Conservation (phyloP, 768 basidiomycete genomes). For the Pilatotrama ljubarskyi region DNA sequence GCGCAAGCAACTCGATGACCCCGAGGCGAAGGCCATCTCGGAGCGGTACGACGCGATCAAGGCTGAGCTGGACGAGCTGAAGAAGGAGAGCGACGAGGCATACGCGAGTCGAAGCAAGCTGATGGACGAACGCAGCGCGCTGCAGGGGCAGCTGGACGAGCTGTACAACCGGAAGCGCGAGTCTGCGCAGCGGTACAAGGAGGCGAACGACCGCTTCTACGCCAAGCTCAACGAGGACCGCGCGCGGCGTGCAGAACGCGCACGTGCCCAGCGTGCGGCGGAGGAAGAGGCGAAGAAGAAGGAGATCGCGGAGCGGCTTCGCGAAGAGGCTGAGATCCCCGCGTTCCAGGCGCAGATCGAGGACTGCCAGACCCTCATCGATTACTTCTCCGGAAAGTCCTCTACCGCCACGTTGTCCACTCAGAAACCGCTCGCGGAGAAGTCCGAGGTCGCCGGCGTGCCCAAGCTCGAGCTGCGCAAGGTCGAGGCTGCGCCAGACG, state of each 20-base stretch:
- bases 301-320: slow-evolving; percentile 75
- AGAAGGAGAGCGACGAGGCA: slow-evolving; percentile 83
- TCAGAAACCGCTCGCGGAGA: slow-evolving; percentile 39
- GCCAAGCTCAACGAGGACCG: slow-evolving; percentile 86
- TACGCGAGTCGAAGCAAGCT: slow-evolving; percentile 80
- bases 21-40: slow-evolving; percentile 77
- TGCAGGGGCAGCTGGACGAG: slow-evolving; percentile 68
- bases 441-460: slow-evolving; percentile 56
- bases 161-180: slow-evolving; percentile 81
- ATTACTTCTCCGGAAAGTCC: slow-evolving; percentile 74
- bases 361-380: slow-evolving; percentile 92
- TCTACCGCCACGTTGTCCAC: slow-evolving; percentile 45
- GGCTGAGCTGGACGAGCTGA: slow-evolving; percentile 81
- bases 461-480: slow-evolving; percentile 83
- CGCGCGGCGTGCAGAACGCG: slow-evolving; percentile 76
- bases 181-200: slow-evolving; percentile 67
- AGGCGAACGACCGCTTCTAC: slow-evolving; percentile 82
- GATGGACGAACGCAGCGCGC: slow-evolving; percentile 78
- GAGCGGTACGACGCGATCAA: slow-evolving; percentile 83
- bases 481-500: slow-evolving; percentile 70
- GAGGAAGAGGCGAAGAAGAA: slow-evolving; percentile 79
- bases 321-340: slow-evolving; percentile 88
- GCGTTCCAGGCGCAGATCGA: slow-evolving; percentile 94
- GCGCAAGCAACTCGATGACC: slow-evolving; percentile 84
- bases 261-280: slow-evolving; percentile 70